A percentile compares a stretch with the other conserved stretches of the same genome.
These are phyloP conservation scores for Macadamia integrifolia DNA, from an alignment of 164 flowering plant genomes.

Conservation along the genomic window DNA sequence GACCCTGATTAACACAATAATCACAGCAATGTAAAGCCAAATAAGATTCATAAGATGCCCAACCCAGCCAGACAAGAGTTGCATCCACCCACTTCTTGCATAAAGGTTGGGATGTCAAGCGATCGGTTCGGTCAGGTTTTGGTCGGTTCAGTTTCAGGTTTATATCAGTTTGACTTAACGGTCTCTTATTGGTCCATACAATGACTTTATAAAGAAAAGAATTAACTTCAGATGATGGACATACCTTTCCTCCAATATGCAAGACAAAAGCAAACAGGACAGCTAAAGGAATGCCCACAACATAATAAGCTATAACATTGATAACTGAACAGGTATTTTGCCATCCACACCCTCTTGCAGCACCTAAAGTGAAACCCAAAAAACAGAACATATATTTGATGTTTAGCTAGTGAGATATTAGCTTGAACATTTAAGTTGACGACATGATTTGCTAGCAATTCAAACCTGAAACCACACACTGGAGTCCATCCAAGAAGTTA, in stretches of 20 bases:
- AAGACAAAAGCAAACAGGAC: conserved; percentile 45
- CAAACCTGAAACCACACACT: conserved; percentile 60
- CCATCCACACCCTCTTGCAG: conserved; percentile 79
- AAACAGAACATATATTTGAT: background rate
- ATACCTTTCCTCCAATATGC: conserved; percentile 50
- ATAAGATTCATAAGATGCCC: no score
- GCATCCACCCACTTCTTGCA: no score
- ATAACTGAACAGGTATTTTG: conserved; percentile 44
- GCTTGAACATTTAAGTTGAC: background rate
- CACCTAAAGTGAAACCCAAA: conserved; percentile 22
- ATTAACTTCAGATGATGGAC: background rate
- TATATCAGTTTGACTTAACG: no score
- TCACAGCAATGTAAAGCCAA: background rate
- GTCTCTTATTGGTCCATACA: no score
- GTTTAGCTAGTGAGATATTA: background rate
- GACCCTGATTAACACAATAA: conserved; percentile 28
- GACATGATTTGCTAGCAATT: background rate
- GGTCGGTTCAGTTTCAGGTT: no score
- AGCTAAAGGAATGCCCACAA: conserved; percentile 51
- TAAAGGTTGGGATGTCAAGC: no score
- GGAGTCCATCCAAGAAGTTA: conserved; percentile 53
- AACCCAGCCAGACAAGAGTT: no score
- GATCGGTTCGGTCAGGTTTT: no score
- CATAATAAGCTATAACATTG: conserved; percentile 59
- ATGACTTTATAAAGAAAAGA: no score